Base-by-base conservation (phyloP, 2,329 filamentous ascomycete species). In the Fusarium buxicola region DNA sequence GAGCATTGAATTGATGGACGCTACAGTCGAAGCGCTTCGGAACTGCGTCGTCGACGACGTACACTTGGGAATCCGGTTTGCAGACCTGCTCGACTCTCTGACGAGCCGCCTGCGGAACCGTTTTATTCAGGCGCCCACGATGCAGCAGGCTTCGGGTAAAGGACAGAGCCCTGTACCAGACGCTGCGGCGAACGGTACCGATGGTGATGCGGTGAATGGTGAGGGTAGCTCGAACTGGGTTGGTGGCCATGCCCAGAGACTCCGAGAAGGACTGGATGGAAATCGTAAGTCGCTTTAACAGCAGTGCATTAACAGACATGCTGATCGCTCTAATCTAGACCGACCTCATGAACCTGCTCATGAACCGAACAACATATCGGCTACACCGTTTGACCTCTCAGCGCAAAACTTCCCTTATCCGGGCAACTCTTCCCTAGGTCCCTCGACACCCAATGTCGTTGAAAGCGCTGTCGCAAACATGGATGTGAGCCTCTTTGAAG, bases 11-110 rank as follows among this genome's bases (percentile, higher is more conserved):
- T 81, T 95, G 25, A 90, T 95, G 81, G 90, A 93, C 70, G 81
- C 85, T 27, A 91, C 90, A 0, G 90, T 94, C 1, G 83, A 89
- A 63, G 91, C 90, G 2, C 82, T 95, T 31, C 86, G 90, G 15
- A 90, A 87, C 66, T 93, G 90, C 61, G 90, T 94, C 7, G 91
- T 94, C 5, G 92, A 95, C 70, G 92, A 95, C 66, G 91, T 94
- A 8, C 92, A 95, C 73, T 83, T 95, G 5, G 91, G 90, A n/a
- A 92, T 91, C 57, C 86, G 91, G 8, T 95, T 95, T 69, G 91
- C 92, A 15, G 91, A 94, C 69, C 84, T 94, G 43, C 85, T 94
- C n/a, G 89, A 93, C 69, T 91, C 89, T 2, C 78, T 95, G 35
- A 93, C 90, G 0, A 88, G 89, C 58, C 84, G 91, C 21, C 82